Conservation (phyloP, 495 filamentous ascomycete species). For the Tricharina praecox region DNA sequence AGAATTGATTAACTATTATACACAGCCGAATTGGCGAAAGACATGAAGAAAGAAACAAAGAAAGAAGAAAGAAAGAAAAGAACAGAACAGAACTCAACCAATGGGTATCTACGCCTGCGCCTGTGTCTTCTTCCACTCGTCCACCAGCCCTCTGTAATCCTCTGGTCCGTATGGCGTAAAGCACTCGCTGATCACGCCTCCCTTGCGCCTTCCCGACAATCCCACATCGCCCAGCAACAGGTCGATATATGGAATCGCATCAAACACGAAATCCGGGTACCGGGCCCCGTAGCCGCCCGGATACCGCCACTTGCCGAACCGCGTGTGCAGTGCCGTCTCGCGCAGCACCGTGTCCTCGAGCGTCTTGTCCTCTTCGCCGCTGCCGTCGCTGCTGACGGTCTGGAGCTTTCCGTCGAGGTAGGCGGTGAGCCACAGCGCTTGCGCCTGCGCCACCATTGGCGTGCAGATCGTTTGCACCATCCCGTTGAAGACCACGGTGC, state of each 20-base stretch:
- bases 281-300: slow-evolving; percentile 45
- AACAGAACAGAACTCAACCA: no score
- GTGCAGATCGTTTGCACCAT: slow-evolving; percentile 12
- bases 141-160: neutral
- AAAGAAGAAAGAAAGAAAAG: no score
- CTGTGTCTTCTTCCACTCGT: slow-evolving; percentile 2
- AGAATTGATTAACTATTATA: no score
- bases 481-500: slow-evolving; percentile 20
- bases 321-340: slow-evolving; percentile 46
- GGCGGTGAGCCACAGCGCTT: slow-evolving; percentile 56
- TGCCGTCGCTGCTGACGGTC: no score
- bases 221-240: slow-evolving; percentile 52
- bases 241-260: slow-evolving; percentile 63
- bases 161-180: neutral
- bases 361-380: slow-evolving; percentile 1
- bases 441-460: slow-evolving; percentile 27
- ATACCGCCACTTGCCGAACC: slow-evolving; percentile 54
- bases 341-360: slow-evolving; percentile 24
- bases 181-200: slow-evolving; percentile 3
- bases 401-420: slow-evolving; percentile 36
- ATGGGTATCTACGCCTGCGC: neutral
- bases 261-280: slow-evolving; percentile 59
- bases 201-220: slow-evolving; percentile 25
- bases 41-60: no score
- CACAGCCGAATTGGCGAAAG: no score